These are phyloP conservation scores for Schizosaccharomyces cryophilus DNA, from an alignment of 805 yeast species.

Conservation along the genomic window DNA sequence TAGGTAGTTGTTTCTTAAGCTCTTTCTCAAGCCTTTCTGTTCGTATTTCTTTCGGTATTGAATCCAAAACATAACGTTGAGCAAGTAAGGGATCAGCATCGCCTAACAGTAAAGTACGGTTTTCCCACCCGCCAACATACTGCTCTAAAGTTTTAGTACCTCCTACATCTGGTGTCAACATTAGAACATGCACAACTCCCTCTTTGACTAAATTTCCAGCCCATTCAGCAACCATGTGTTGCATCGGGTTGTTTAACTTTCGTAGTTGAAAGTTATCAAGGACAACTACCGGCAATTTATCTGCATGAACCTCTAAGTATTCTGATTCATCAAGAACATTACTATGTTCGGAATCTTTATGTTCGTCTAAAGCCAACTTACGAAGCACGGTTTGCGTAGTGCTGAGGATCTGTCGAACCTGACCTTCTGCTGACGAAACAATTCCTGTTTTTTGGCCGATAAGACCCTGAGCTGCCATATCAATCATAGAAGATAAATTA, in stretches of 20 bases:
- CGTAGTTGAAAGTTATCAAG: slow-evolving; percentile 33
- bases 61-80: slow-evolving; percentile 34
- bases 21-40: background rate
- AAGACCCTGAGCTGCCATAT: slow-evolving; percentile 65
- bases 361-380: slow-evolving; percentile 21
- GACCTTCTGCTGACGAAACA: slow-evolving; percentile 59
- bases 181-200: slow-evolving; percentile 73
- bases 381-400: slow-evolving; percentile 52
- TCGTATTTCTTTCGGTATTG: slow-evolving; percentile 15
- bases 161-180: slow-evolving; percentile 67
- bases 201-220: slow-evolving; percentile 49
- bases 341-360: slow-evolving; percentile 8
- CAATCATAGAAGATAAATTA: slow-evolving; percentile 50
- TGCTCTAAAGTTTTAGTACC: slow-evolving; percentile 40
- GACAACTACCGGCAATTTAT: slow-evolving; percentile 62
- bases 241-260: slow-evolving; percentile 11
- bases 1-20: background rate
- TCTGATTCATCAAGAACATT: slow-evolving; percentile 43
- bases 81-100: slow-evolving; percentile 64
- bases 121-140: slow-evolving; percentile 65
- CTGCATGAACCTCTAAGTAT: slow-evolving; percentile 64
- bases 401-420: slow-evolving; percentile 54
- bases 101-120: slow-evolving; percentile 44
- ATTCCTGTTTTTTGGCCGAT: slow-evolving; percentile 88
- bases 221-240: slow-evolving; percentile 65